Conservation (phyloP, 495 filamentous ascomycete genomes). For the Hypoxylon fuscum region DNA sequence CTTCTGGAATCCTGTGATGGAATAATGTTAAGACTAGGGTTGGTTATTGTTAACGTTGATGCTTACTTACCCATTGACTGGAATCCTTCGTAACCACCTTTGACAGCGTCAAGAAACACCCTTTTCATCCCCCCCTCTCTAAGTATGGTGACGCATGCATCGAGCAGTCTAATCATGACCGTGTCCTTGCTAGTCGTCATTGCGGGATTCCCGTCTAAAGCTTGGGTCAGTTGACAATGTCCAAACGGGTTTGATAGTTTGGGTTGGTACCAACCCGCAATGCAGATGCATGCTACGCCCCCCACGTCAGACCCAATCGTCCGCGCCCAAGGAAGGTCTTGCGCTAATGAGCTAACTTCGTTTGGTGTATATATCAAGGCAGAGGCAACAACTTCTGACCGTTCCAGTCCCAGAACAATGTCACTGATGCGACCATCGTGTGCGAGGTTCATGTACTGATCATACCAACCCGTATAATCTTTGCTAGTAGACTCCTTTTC, state of each 20-base stretch:
- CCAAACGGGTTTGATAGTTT: constrained; percentile 5
- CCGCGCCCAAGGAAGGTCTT: constrained; percentile 67
- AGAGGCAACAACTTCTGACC: constrained; percentile 58
- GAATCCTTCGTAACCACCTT: constrained; percentile 54
- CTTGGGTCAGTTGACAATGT: constrained; percentile 26
- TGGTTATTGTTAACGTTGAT: background rate
- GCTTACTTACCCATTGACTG: constrained; percentile 58
- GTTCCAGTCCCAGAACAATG: constrained; percentile 59
- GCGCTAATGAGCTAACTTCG: constrained; percentile 60
- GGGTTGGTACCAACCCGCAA: constrained; percentile 51
- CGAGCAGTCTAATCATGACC: constrained; percentile 57
- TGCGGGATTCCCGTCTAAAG: constrained; percentile 45
- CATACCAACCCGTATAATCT: constrained; percentile 62
- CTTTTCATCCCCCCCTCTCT: constrained; percentile 51
- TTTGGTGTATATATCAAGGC: constrained; percentile 65
- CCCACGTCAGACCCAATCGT: constrained; percentile 64
- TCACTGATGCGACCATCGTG: constrained; percentile 56
- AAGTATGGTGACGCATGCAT: constrained; percentile 53
- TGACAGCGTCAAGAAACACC: constrained; percentile 57
- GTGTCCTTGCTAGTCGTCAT: constrained; percentile 50
- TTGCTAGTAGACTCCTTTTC: constrained; percentile 53
- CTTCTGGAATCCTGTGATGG: constrained; percentile 55
- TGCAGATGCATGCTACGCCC: constrained; percentile 68
- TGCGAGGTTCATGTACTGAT: constrained; percentile 61
- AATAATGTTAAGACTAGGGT: constrained; percentile 3